Evolutionary conservation across 2,329 filamentous ascomycete genomes (phyloP).

Genomic region (Sporothrix mexicana): DNA sequence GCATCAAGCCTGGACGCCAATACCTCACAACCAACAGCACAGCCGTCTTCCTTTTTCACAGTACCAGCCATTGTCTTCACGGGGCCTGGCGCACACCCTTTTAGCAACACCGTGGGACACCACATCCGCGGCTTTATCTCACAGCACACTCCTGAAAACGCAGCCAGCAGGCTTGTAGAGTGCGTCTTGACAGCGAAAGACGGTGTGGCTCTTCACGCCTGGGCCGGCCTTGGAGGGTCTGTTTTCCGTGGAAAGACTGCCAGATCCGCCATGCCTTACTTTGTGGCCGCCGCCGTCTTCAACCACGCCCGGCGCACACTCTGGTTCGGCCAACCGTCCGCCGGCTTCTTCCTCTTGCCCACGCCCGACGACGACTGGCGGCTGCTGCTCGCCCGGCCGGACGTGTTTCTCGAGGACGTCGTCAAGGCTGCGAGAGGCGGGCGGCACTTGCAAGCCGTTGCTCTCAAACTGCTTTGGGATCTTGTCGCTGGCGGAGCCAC

Average conservation of each 20-base stretch:
- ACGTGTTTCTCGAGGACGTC: constrained; percentile 45
- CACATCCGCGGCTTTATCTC: background rate
- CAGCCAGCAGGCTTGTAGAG: background rate
- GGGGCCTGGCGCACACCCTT: constrained; percentile 14
- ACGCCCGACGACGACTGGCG: constrained; percentile 47
- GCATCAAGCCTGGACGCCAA: background rate
- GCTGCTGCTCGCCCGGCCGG: constrained; percentile 46
- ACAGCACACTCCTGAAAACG: no score
- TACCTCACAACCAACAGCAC: background rate
- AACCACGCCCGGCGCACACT: constrained; percentile 50
- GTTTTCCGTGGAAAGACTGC: constrained; percentile 42
- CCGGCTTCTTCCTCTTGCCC: constrained; percentile 42
- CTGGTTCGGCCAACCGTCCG: constrained; percentile 37
- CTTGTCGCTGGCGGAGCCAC: constrained; percentile 30
- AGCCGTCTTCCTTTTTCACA: constrained; percentile 27
- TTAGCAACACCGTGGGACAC: background rate
- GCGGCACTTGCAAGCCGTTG: background rate
- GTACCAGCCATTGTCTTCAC: constrained; percentile 25
- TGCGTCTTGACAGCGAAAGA: constrained; percentile 26
- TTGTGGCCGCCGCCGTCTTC: constrained; percentile 45
- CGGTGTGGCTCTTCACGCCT: constrained; percentile 26
- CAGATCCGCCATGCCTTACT: constrained; percentile 40
- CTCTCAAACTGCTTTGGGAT: constrained; percentile 38
- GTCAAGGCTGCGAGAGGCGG: constrained; percentile 29
- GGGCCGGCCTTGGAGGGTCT: constrained; percentile 35